Percentiles rank a stretch among this genome's conserved stretches.
Conservation (phyloP, 1,284 basidiomycete genomes). For the Pascua sp. region DNA sequence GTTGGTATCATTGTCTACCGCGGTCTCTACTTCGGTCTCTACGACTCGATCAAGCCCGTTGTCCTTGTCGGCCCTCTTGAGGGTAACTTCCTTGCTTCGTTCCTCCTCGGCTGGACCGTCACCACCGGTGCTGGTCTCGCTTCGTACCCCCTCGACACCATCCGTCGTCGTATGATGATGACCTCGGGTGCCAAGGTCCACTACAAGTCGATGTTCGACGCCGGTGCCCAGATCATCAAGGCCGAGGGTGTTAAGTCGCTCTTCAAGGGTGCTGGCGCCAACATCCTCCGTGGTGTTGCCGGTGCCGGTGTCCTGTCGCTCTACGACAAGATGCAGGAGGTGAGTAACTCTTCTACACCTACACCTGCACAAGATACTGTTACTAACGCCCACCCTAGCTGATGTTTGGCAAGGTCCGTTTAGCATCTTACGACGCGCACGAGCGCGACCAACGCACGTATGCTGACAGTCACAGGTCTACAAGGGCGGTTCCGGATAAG, state of each 20-base stretch:
- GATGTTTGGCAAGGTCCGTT: conserved; percentile 94
- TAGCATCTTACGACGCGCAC: too few species aligned
- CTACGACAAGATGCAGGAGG: conserved; percentile 52
- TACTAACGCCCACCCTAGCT: conserved; percentile 51
- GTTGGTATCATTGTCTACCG: conserved; percentile 95
- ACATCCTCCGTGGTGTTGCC: conserved; percentile 65
- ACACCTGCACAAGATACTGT: background rate
- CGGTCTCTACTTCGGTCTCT: conserved; percentile 74
- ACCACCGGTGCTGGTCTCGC: conserved; percentile 93
- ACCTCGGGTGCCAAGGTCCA: conserved; percentile 65
- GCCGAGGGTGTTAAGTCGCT: conserved; percentile 60
- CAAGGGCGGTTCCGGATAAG: conserved; percentile 45
- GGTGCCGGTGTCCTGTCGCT: conserved; percentile 67
- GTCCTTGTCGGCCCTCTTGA: conserved; percentile 81
- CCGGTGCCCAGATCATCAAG: conserved; percentile 60
- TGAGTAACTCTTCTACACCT: background rate
- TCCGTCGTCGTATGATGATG: conserved; percentile 97
- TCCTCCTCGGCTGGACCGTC: conserved; percentile 88
- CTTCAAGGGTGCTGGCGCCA: conserved; percentile 58
- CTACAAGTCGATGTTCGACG: conserved; percentile 60
- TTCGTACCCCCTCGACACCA: conserved; percentile 91
- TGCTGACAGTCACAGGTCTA: too few species aligned
- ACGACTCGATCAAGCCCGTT: conserved; percentile 90
- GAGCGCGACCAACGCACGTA: too few species aligned
- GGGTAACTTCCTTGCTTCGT: conserved; percentile 87